Evolutionary conservation across 2,329 filamentous ascomycete species (phyloP), one percentile per base, ranked within the genome.

Genomic region (Venturiaceae sp.): DNA sequence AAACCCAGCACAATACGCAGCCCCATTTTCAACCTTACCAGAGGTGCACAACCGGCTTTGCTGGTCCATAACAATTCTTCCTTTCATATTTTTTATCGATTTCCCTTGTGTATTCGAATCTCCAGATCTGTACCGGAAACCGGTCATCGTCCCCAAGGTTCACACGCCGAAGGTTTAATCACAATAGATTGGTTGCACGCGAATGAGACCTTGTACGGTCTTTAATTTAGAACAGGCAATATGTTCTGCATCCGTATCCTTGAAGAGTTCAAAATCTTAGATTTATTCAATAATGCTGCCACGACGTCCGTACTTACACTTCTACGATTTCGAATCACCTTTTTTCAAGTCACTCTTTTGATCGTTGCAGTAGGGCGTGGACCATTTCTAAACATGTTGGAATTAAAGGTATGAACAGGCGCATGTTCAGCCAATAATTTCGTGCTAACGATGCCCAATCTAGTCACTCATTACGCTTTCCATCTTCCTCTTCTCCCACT

Each of bases 381-480:
- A 19, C 32, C 52, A 34, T 34, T 14, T 21, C 34, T 21, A 5
- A 53, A 34, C 5, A 53, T 53, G 52, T 7, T 53, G 32, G 52
- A 53, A 36, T 8, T 53, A 33, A 53, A 53, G 52, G 52, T 53
- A 26, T 23, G 52, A 2, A 23, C 3, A n/a, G 5, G 8, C 14
- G 6, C 2, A 6, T 7, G 4, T 7, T 7, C 4, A 16, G 23
- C 9, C 23, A 30, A 9, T 4, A 30, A 8, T 11, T 23, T n/a
- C 9, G 2, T 8, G 30, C 44, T 50, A 16, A 50, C 8, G 13
- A 36, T 37, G 52, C n/a, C 23, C 30, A 3, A 36, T 8, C 6
- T 37, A 53, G 52, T 53, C 52, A 34, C 52, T 53, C 52, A 34
- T 53, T 50, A 30, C 52, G n/a, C 52, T 37, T 36, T 37, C 32